Evolutionary conservation across 495 filamentous ascomycete species (phyloP).

Genomic region (Aspergillus incahuasiensis): DNA sequence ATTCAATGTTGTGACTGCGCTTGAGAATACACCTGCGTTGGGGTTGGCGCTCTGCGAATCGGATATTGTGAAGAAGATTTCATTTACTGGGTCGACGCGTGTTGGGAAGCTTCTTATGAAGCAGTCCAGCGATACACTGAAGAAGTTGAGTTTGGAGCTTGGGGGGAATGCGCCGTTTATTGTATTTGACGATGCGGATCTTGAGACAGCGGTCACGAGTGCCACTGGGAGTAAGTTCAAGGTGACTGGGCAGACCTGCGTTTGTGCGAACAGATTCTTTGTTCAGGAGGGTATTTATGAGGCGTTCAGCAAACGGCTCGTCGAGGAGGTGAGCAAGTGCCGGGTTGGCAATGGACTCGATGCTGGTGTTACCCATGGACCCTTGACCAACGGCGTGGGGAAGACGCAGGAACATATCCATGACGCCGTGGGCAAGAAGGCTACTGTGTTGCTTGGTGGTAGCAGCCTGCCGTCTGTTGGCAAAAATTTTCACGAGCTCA

Average conservation of each 20-base stretch:
- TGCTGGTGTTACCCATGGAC: slow-evolving; percentile 60
- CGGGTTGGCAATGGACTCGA: slow-evolving; percentile 62
- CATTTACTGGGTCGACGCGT: slow-evolving; percentile 48
- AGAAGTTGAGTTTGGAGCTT: slow-evolving; percentile 50
- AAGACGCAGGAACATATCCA: slow-evolving; percentile 71
- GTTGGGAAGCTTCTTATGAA: slow-evolving; percentile 50
- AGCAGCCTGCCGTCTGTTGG: slow-evolving; percentile 34
- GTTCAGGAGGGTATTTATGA: slow-evolving; percentile 49
- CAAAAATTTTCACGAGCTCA: slow-evolving; percentile 66
- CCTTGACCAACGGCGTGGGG: slow-evolving; percentile 67
- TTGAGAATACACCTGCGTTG: slow-evolving; percentile 40
- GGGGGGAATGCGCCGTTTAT: slow-evolving; percentile 54
- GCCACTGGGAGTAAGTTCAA: slow-evolving; percentile 47
- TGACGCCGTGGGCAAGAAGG: slow-evolving; percentile 55
- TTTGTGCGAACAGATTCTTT: slow-evolving; percentile 59
- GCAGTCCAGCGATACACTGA: slow-evolving; percentile 42
- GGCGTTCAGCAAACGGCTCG: slow-evolving; percentile 42
- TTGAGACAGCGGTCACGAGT: slow-evolving; percentile 42
- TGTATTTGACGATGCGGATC: slow-evolving; percentile 49
- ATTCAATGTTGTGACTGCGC: slow-evolving; percentile 44
- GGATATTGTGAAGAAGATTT: slow-evolving; percentile 41
- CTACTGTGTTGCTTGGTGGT: slow-evolving; percentile 24
- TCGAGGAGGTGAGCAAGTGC: slow-evolving; percentile 60
- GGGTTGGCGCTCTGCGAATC: slow-evolving; percentile 39
- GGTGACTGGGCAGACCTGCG: slow-evolving; percentile 57